phyloP scores from a whole-genome alignment of 352 stramenopile genomes.

The Phytophthora hybrid region DNA sequence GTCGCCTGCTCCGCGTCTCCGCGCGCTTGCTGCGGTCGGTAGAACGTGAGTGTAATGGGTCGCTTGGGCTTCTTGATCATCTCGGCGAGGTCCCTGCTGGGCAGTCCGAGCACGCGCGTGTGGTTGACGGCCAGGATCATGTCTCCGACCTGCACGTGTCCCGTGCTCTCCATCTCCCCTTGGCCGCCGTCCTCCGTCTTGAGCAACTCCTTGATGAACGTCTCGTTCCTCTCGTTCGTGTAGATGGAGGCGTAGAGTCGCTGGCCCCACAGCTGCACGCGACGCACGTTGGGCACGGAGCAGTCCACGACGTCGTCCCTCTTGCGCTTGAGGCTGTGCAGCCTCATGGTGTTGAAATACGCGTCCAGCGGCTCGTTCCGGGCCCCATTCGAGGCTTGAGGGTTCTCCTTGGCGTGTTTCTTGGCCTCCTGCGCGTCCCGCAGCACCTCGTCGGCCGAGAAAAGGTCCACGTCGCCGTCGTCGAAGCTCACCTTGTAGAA shows the following conservation, averaged over 20 bases:
- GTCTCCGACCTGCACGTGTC: slow-evolving; percentile 59
- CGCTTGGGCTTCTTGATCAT: slow-evolving; percentile 55
- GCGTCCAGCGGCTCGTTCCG: background rate
- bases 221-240: slow-evolving; percentile 54
- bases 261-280: slow-evolving; percentile 63
- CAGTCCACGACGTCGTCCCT: slow-evolving; percentile 30
- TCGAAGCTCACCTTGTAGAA: slow-evolving; percentile 90
- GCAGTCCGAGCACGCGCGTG: slow-evolving; percentile 40
- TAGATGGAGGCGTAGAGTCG: slow-evolving; percentile 78
- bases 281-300: slow-evolving; percentile 9
- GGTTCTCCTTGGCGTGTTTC: slow-evolving; percentile 38
- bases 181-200: slow-evolving; percentile 50
- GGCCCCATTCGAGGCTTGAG: background rate
- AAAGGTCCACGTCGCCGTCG: slow-evolving; percentile 83
- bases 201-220: slow-evolving; percentile 64
- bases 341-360: slow-evolving; percentile 46
- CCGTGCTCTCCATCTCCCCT: slow-evolving; percentile 71
- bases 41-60: slow-evolving; percentile 61
- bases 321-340: slow-evolving; percentile 54
- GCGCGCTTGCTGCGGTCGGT: slow-evolving; percentile 20
- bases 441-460: slow-evolving; percentile 60
- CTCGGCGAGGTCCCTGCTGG: slow-evolving; percentile 54
- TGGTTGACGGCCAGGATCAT: slow-evolving; percentile 63
- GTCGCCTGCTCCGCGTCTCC: background rate
- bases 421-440: slow-evolving; percentile 53